Evolutionary conservation across 2,329 filamentous ascomycete genomes (phyloP).

Genomic region (Aspergillus caelatus): DNA sequence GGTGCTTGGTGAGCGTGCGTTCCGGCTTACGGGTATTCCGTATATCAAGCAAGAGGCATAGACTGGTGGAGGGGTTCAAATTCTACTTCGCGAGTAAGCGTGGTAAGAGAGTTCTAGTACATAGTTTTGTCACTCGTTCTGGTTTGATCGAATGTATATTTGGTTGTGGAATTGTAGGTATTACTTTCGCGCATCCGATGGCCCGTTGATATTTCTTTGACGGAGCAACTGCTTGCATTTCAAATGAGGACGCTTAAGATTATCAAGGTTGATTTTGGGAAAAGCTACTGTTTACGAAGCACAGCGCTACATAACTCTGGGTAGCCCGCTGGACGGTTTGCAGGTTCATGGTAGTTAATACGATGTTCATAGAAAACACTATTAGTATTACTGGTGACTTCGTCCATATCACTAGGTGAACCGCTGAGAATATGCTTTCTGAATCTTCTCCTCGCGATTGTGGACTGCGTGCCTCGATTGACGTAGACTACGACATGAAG

Average conservation of each 20-base stretch:
- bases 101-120: background rate
- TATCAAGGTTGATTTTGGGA: too few species aligned
- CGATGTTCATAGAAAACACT: too few species aligned
- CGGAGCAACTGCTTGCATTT: background rate
- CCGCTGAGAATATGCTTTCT: too few species aligned
- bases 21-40: conserved; percentile 53
- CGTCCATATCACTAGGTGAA: too few species aligned
- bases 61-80: background rate
- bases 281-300: too few species aligned
- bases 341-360: too few species aligned
- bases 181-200: background rate
- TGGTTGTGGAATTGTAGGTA: background rate
- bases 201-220: background rate
- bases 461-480: too few species aligned
- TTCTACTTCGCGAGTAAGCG: background rate
- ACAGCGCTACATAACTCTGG: too few species aligned
- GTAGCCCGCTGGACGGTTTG: too few species aligned
- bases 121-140: background rate
- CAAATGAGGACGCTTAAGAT: too few species aligned
- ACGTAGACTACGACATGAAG: background rate
- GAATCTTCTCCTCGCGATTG: too few species aligned
- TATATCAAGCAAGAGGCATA: conserved; percentile 35
- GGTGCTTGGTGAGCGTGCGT: conserved; percentile 44
- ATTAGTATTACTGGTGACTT: too few species aligned
- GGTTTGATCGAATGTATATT: background rate